phyloP scores from a whole-genome alignment of 371 early-diverging fungal genomes.

The Actinomucor elegans region DNA sequence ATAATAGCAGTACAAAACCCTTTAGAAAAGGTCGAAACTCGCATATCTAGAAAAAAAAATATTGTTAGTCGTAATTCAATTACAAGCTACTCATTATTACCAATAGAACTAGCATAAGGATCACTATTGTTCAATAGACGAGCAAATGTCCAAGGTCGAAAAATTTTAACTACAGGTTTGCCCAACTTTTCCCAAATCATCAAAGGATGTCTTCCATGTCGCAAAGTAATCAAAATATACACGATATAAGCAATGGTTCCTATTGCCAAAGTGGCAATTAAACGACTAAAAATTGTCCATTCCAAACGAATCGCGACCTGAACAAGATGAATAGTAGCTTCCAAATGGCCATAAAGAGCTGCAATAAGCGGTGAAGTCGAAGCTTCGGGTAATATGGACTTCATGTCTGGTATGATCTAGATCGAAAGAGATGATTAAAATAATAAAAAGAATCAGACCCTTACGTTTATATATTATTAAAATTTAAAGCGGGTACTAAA shows the following conservation, averaged over 20 bases:
- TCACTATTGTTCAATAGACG: slow-evolving; percentile 33
- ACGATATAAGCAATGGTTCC: slow-evolving; percentile 33
- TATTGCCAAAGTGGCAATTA: slow-evolving; percentile 31
- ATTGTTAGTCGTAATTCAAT: neutral
- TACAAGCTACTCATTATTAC: slow-evolving; percentile 20
- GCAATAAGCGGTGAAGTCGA: slow-evolving; percentile 19
- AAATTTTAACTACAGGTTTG: slow-evolving; percentile 45
- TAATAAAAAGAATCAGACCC: too few species aligned
- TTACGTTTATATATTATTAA: too few species aligned
- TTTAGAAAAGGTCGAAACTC: slow-evolving; percentile 46
- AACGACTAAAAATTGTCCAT: slow-evolving; percentile 50
- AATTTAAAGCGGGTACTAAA: too few species aligned
- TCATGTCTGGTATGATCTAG: too few species aligned
- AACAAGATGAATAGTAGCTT: slow-evolving; percentile 37
- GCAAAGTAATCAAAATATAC: slow-evolving; percentile 39
- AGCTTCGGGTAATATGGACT: neutral
- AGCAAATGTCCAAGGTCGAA: slow-evolving; percentile 46
- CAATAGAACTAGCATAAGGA: slow-evolving; percentile 47
- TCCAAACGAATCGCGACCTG: slow-evolving; percentile 41
- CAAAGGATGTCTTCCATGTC: slow-evolving; percentile 43
- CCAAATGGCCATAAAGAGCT: slow-evolving; percentile 38
- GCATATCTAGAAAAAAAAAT: slow-evolving; percentile 40
- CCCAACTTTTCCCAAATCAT: slow-evolving; percentile 48
- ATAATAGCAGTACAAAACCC: slow-evolving; percentile 53
- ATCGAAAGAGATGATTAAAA: too few species aligned